Percentiles rank a stretch among this genome's conserved stretches.
These are phyloP conservation scores for Casuarina cunninghamiana DNA, from an alignment of 306 rosid species.

Conservation along the genomic window DNA sequence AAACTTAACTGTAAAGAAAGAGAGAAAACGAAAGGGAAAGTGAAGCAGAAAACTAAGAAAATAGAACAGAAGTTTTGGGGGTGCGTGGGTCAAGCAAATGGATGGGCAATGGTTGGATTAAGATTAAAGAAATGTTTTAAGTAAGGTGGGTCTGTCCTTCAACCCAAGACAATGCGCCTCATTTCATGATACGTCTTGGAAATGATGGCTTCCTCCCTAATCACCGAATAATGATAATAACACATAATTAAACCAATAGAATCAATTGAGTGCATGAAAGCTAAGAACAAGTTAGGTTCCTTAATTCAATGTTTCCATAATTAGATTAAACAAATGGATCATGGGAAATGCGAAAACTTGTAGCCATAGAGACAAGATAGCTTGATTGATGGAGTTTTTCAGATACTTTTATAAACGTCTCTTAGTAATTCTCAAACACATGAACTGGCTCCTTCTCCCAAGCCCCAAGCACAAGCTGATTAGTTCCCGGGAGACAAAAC, in stretches of 20 bases:
- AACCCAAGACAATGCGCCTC: constrained; percentile 47
- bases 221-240: too few species aligned
- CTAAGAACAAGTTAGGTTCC: too few species aligned
- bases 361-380: constrained; percentile 3
- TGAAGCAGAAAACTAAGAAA: constrained; percentile 36
- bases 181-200: constrained; percentile 44
- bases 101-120: constrained; percentile 39
- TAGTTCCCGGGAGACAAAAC: constrained; percentile 21
- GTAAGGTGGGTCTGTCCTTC: constrained; percentile 53
- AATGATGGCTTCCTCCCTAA: constrained; percentile 22
- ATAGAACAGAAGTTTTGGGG: constrained; percentile 33
- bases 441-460: constrained; percentile 21
- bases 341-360: too few species aligned
- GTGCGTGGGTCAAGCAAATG: constrained; percentile 50
- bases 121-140: constrained; percentile 47
- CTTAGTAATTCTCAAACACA: constrained; percentile 23
- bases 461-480: constrained; percentile 41
- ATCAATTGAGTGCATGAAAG: too few species aligned
- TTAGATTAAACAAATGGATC: too few species aligned
- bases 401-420: constrained; percentile 14
- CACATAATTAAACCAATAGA: too few species aligned
- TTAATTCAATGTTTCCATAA: too few species aligned
- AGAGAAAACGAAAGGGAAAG: constrained; percentile 20
- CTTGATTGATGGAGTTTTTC: not conserved
- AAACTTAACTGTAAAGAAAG: constrained; percentile 24